Conservation (phyloP, 1,284 basidiomycete species). For the Kalmanozyma brasiliensis region DNA sequence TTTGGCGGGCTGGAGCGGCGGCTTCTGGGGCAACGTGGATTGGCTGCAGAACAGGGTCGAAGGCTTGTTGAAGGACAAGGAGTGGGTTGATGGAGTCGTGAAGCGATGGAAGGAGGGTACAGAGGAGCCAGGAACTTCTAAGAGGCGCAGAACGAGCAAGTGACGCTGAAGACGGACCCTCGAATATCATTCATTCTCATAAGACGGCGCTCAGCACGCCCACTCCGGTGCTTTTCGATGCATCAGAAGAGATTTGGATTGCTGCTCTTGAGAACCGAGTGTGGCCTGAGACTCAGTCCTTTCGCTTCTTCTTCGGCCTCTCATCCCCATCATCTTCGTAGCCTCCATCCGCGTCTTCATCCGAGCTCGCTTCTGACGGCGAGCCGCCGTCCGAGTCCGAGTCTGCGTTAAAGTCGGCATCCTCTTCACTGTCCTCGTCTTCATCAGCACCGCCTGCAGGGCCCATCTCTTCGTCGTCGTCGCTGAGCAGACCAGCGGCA, state of each 20-base stretch:
- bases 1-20: constrained; percentile 48
- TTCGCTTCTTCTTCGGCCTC: constrained; percentile 60
- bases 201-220: no score
- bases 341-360: constrained; percentile 70
- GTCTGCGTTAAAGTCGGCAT: constrained; percentile 87
- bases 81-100: constrained; percentile 19
- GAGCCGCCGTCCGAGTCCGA: constrained; percentile 58
- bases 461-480: constrained; percentile 76
- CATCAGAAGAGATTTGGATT: constrained; percentile 1
- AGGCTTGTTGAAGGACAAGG: constrained; percentile 22
- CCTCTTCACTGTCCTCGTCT: constrained; percentile 70
- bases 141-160: not conserved
- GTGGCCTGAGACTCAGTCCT: constrained; percentile 17
- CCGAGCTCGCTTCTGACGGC: constrained; percentile 70
- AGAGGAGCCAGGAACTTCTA: not conserved
- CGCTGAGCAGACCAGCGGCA: constrained; percentile 74
- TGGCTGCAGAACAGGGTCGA: constrained; percentile 39
- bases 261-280: not conserved
- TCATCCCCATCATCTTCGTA: constrained; percentile 41
- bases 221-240: no score
- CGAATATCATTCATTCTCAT: no score
- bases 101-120: constrained; percentile 5
- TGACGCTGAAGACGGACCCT: not conserved
- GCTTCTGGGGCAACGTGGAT: constrained; percentile 50
- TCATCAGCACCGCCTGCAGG: constrained; percentile 72